Evolutionary conservation across 306 rosid genomes (phyloP).

Genomic region (apple (Malus domestica)): DNA sequence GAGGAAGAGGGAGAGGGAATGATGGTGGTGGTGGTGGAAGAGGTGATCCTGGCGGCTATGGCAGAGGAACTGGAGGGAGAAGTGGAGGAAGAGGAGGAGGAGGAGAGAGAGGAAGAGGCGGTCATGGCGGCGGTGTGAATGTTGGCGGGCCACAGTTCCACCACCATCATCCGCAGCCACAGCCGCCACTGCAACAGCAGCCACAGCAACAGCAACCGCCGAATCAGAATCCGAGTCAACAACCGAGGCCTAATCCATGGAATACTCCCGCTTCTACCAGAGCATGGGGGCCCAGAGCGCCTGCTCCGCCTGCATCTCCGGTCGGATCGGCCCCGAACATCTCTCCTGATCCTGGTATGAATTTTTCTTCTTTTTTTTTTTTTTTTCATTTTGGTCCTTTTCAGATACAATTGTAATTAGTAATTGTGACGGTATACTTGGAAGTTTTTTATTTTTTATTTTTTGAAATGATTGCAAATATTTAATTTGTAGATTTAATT

Average conservation of each 20-base stretch:
- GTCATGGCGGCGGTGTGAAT: not conserved
- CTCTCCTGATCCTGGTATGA: not conserved
- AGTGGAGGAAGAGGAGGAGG: slow-evolving; percentile 3
- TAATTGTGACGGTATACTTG: not conserved
- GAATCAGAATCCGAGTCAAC: not conserved
- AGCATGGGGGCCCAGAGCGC: not conserved
- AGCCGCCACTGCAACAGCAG: not conserved
- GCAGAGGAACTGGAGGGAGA: not conserved
- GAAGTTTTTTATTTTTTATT: not conserved
- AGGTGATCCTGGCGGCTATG: not conserved
- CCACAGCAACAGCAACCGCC: not conserved
- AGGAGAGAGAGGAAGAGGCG: not conserved
- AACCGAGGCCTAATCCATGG: not conserved
- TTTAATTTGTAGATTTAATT: not conserved
- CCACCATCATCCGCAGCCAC: not conserved
- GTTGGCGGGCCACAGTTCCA: not conserved
- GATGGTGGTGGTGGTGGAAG: not conserved
- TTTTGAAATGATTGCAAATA: not conserved
- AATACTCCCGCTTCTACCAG: not conserved
- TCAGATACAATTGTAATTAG: not conserved
- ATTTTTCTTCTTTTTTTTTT: not conserved
- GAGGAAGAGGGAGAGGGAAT: not conserved
- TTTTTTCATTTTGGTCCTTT: not conserved
- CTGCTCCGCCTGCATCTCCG: not conserved
- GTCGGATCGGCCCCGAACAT: not conserved